A percentile compares a stretch with the other conserved stretches of the same genome.
phyloP scores from a whole-genome alignment of 225 moss, liverwort and hornwort species.

The Polytrichum commune region DNA sequence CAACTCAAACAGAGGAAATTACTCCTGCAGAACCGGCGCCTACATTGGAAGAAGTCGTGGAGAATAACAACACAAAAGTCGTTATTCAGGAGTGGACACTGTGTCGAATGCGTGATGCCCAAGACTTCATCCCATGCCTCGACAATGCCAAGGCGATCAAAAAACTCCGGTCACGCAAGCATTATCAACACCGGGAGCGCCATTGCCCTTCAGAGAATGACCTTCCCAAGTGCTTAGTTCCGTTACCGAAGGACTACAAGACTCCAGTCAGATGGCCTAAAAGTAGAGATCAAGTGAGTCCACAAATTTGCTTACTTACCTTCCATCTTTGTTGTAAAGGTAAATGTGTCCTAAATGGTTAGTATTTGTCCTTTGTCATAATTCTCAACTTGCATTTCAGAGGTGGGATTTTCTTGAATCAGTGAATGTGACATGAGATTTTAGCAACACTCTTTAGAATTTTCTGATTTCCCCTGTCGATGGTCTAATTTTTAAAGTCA shows the following conservation, averaged over 20 bases:
- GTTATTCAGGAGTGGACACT: constrained; percentile 43
- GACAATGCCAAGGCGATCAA: constrained; percentile 67
- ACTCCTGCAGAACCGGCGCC: neutral
- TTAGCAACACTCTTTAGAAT: no score
- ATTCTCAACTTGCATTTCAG: no score
- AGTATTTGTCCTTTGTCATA: no score
- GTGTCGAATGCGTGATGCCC: constrained; percentile 51
- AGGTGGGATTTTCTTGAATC: no score
- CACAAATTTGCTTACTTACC: neutral
- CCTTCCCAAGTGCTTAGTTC: constrained; percentile 73
- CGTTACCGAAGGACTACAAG: constrained; percentile 70
- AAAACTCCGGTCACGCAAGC: constrained; percentile 52
- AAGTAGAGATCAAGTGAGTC: constrained; percentile 59
- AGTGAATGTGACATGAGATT: no score
- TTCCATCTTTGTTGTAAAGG: no score
- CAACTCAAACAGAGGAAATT: neutral
- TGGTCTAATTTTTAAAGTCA: no score
- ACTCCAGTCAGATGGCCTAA: constrained; percentile 68
- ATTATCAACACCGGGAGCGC: constrained; percentile 80
- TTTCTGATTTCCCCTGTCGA: no score
- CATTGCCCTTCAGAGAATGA: constrained; percentile 66
- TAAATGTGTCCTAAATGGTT: no score
- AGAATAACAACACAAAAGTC: neutral
- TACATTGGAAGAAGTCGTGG: neutral
- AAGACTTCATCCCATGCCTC: constrained; percentile 76